Conservation (phyloP, 441 rosid genomes). For the Aleurites moluccanus region DNA sequence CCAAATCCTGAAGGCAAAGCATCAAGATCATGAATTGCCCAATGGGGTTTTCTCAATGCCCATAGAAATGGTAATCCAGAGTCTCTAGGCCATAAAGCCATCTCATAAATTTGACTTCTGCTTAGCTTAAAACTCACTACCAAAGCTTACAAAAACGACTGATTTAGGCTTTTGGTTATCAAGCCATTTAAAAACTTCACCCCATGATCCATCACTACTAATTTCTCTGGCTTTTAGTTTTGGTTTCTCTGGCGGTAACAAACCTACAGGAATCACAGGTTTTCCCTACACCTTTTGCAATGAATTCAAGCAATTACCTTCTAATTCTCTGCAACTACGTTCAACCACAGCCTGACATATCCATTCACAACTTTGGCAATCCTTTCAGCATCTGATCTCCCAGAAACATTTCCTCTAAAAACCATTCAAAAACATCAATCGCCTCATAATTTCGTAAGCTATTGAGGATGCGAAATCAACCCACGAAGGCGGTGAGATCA, state of each 20-base stretch:
- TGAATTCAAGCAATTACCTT: constrained; percentile 18
- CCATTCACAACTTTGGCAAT: not conserved
- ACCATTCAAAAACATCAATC: not conserved
- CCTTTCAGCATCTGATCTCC: constrained; percentile 22
- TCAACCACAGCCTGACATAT: constrained; percentile 12
- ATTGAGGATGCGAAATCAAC: constrained; percentile 17
- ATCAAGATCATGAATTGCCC: constrained; percentile 32
- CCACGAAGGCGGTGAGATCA: constrained; percentile 21
- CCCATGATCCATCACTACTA: not conserved
- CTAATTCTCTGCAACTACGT: constrained; percentile 25
- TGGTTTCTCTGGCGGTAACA: constrained; percentile 4
- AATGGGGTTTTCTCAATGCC: constrained; percentile 17
- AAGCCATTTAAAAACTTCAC: constrained; percentile 19
- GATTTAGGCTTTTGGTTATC: constrained; percentile 14
- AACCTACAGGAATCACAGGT: constrained; percentile 19
- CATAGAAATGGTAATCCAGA: constrained; percentile 23
- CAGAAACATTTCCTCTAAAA: constrained; percentile 21
- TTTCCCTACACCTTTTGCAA: not conserved
- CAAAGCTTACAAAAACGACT: constrained; percentile 23
- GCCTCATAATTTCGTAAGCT: constrained; percentile 24
- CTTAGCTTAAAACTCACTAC: constrained; percentile 20
- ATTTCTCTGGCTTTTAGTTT: not conserved
- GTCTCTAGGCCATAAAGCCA: constrained; percentile 19
- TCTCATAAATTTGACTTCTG: constrained; percentile 18
- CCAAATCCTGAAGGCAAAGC: constrained; percentile 27